Percentiles rank a stretch among this genome's conserved stretches.
Evolutionary conservation across 1,284 basidiomycete genomes (phyloP).

Genomic region (Ganoderma lingzhi): DNA sequence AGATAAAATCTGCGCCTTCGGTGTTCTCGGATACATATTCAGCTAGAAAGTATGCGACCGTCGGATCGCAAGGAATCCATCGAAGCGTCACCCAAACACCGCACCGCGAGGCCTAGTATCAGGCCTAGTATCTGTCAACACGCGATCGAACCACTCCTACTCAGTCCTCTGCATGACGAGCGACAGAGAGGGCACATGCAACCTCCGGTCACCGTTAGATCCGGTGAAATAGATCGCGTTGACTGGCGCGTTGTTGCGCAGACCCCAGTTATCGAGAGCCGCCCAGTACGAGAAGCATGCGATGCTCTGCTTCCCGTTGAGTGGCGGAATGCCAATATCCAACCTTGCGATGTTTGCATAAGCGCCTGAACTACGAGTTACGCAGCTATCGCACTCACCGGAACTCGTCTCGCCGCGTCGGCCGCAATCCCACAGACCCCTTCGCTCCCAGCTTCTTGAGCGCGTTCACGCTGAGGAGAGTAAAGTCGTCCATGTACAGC

Average conservation of each 20-base stretch:
- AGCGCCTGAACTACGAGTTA: not conserved
- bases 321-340: conserved; percentile 42
- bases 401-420: conserved; percentile 49
- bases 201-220: not conserved
- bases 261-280: conserved; percentile 35
- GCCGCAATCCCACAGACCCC: conserved; percentile 45
- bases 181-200: conserved; percentile 22
- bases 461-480: conserved; percentile 45
- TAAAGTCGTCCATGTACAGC: conserved; percentile 44
- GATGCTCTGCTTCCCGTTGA: conserved; percentile 56
- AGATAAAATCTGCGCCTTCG: no score
- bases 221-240: conserved; percentile 36
- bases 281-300: conserved; percentile 38
- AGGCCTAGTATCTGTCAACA: not conserved
- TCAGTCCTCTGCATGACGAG: conserved; percentile 9
- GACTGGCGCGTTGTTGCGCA: conserved; percentile 33
- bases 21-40: no score
- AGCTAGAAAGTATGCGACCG: no score
- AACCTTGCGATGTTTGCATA: conserved; percentile 3
- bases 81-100: no score
- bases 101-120: no score
- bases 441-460: conserved; percentile 36
- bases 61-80: no score
- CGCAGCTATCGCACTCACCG: conserved; percentile 34
- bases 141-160: not conserved